phyloP scores from a whole-genome alignment of 805 yeast species.

The Candida orba region DNA sequence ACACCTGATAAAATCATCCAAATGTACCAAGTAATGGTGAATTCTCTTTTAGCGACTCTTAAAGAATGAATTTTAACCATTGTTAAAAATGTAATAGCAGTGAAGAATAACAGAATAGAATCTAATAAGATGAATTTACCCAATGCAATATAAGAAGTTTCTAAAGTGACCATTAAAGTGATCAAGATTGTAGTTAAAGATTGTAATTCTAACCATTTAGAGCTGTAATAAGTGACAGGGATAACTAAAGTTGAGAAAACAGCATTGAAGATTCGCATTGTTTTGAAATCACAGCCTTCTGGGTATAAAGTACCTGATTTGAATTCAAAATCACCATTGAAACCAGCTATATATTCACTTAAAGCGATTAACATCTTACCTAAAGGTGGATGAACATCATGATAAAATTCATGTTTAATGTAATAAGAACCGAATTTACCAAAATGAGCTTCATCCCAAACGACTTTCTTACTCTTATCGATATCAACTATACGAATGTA shows the following conservation, averaged over 20 bases:
- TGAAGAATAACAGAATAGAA: slow-evolving; percentile 69
- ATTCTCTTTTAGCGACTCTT: slow-evolving; percentile 30
- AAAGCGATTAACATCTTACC: slow-evolving; percentile 77
- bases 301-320: slow-evolving; percentile 63
- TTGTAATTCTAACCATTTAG: slow-evolving; percentile 48
- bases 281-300: slow-evolving; percentile 47
- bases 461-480: slow-evolving; percentile 49
- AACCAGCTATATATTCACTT: slow-evolving; percentile 77
- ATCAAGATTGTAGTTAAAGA: slow-evolving; percentile 51
- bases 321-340: slow-evolving; percentile 69
- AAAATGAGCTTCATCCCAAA: slow-evolving; percentile 90
- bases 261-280: slow-evolving; percentile 70
- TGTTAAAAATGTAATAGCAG: slow-evolving; percentile 60
- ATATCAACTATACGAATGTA: slow-evolving; percentile 56
- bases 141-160: slow-evolving; percentile 60
- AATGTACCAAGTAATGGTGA: slow-evolving; percentile 33
- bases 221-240: slow-evolving; percentile 67
- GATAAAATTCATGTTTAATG: slow-evolving; percentile 71
- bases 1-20: slow-evolving; percentile 62
- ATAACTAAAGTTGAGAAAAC: slow-evolving; percentile 58
- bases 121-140: slow-evolving; percentile 72
- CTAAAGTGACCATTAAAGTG: slow-evolving; percentile 56
- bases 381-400: slow-evolving; percentile 83
- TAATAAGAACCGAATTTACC: slow-evolving; percentile 83
- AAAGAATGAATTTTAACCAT: slow-evolving; percentile 48